Evolutionary conservation across 805 yeast species (phyloP).

Genomic region (Kodamaea kaohsiungensis): DNA sequence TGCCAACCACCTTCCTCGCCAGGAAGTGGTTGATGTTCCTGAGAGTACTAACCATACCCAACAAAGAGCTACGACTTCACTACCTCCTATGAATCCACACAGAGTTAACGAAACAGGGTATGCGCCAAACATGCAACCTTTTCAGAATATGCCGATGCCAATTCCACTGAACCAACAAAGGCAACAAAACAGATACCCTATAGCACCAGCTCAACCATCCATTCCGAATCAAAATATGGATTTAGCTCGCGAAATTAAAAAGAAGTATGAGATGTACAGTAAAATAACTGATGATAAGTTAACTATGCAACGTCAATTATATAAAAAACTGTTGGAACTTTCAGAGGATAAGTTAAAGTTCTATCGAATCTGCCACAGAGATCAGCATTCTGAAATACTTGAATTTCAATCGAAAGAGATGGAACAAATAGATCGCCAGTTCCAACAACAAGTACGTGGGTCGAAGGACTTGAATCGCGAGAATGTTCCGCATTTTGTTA

Average conservation of each 20-base stretch:
- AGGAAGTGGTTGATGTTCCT: neutral
- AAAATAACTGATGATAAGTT: neutral
- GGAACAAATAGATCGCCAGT: constrained; percentile 1
- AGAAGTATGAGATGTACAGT: neutral
- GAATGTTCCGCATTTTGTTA: neutral
- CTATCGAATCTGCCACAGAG: neutral
- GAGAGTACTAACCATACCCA: neutral
- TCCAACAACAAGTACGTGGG: neutral
- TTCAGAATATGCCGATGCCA: neutral
- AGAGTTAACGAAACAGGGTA: too few relatives aligned
- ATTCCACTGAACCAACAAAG: neutral
- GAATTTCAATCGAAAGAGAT: neutral
- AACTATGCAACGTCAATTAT: neutral
- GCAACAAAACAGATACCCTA: neutral
- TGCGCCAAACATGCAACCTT: neutral
- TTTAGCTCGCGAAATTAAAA: neutral
- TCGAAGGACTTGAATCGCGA: neutral
- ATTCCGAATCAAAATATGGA: neutral
- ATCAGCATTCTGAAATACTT: neutral
- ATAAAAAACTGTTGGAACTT: neutral
- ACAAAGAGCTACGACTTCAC: neutral
- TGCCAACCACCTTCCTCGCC: neutral
- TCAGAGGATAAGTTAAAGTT: neutral
- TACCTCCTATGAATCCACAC: neutral
- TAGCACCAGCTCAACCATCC: neutral